These are phyloP conservation scores for Marsdenia floribunda DNA, from an alignment of 257 asterid species.

Conservation along the genomic window DNA sequence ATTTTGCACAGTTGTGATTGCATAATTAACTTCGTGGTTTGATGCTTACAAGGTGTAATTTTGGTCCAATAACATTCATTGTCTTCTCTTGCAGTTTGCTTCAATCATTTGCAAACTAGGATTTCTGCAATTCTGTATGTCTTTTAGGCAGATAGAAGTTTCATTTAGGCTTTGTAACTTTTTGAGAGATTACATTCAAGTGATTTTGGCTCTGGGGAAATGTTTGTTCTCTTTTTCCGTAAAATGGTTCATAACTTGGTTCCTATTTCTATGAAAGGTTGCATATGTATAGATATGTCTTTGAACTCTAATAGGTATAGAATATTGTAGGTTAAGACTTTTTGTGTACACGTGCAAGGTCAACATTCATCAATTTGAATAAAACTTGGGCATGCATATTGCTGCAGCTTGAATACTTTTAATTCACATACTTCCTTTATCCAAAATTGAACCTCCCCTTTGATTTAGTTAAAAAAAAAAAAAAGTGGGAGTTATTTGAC, in stretches of 20 bases:
- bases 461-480: not conserved
- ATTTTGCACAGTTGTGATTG: not conserved
- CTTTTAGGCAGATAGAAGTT: not conserved
- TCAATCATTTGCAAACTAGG: not conserved
- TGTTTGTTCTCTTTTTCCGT: not conserved
- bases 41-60: not conserved
- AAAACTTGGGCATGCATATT: not conserved
- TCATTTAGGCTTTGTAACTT: not conserved
- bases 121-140: not conserved
- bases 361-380: not conserved
- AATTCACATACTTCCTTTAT: not conserved
- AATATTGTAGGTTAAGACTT: not conserved
- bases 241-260: not conserved
- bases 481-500: not conserved
- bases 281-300: not conserved
- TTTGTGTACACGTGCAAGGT: not conserved
- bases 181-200: not conserved
- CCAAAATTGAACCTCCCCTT: not conserved
- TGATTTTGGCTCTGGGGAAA: not conserved
- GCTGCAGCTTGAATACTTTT: not conserved
- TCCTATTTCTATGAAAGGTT: not conserved
- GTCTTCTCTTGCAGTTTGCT: not conserved
- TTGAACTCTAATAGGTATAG: not conserved
- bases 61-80: not conserved
- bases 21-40: slow-evolving; percentile 1